Evolutionary conservation across 805 yeast genomes (phyloP), one percentile per base, ranked within the genome.

Genomic region (Candida succiphila): DNA sequence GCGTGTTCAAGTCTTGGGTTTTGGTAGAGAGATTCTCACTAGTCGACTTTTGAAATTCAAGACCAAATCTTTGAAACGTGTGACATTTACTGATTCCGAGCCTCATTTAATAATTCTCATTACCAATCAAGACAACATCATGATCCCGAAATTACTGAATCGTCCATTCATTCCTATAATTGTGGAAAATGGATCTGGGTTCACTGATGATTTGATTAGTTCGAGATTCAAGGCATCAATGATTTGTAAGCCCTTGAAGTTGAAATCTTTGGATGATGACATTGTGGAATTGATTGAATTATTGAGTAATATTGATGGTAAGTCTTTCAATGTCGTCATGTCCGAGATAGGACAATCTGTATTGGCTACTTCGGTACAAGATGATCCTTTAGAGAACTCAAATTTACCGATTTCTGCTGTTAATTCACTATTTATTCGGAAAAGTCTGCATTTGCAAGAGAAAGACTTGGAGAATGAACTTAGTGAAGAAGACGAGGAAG

Each of bases 211-310:
- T 24, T 17, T 8, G 25, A 18, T 25, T 23, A 21, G 26, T 12
- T 12, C 19, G 15, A 17, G 23, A 5, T 37, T 33, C 27, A 33
- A 34, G 17, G 25, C 39, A 3, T 16, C 32, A 13, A 46, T 48
- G 51, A 40, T 59, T n/a, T 57, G 63, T 37, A 48, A 56, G 26
- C 62, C 63, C 2, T 39, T 58, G 6, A 31, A 29, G 23, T 33
- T 58, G 29, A 39, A 42, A 24, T 44, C 56, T 2, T 33, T 53
- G 4, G 37, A 49, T 27, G 54, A 52, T 36, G 60, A 58, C 31
- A 37, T 59, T 25, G 48, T 57, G 43, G 37, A 37, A 2, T 41
- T 58, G 33, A 54, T 58, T 32, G 54, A 57, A 33, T 53, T 56
- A 25, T 43, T 58, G 7, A 43, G 46, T 5, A 48, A 46, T 28